Evolutionary conservation across 768 basidiomycete species (phyloP).

Genomic region (Multifurca ochricompacta): DNA sequence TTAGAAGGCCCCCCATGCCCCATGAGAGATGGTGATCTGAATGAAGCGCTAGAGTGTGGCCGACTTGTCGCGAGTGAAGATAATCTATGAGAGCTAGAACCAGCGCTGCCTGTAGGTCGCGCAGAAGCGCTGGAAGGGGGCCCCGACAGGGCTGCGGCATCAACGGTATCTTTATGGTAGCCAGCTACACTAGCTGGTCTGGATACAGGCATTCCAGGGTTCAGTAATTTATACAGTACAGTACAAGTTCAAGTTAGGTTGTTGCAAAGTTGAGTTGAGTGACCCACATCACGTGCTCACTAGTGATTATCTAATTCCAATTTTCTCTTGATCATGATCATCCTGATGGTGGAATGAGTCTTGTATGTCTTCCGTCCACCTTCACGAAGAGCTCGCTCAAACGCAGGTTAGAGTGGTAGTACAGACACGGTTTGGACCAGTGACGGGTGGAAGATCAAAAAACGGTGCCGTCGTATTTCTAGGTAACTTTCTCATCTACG

Average conservation of each 20-base stretch:
- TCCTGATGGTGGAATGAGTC: too few relatives aligned
- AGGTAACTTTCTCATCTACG: slow-evolving; percentile 34
- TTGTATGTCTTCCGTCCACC: slow-evolving; percentile 33
- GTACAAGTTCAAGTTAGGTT: too few relatives aligned
- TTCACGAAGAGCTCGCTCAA: slow-evolving; percentile 48
- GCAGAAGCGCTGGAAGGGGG: slow-evolving; percentile 23
- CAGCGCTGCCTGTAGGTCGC: slow-evolving; percentile 41
- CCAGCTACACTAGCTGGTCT: slow-evolving; percentile 24
- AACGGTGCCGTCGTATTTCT: slow-evolving; percentile 61
- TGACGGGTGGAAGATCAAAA: slow-evolving; percentile 50
- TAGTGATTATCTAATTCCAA: neutral
- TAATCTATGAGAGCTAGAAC: slow-evolving; percentile 38
- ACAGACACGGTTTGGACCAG: slow-evolving; percentile 45
- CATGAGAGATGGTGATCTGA: slow-evolving; percentile 26
- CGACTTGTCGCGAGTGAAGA: slow-evolving; percentile 35
- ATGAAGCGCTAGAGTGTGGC: slow-evolving; percentile 28
- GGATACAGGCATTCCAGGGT: slow-evolving; percentile 28
- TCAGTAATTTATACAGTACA: too few relatives aligned
- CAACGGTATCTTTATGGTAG: slow-evolving; percentile 2
- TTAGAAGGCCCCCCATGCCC: slow-evolving; percentile 28
- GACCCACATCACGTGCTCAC: neutral
- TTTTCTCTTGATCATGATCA: neutral
- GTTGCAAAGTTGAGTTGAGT: neutral
- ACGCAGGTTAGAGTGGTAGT: slow-evolving; percentile 38
- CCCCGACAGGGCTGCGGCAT: neutral